A percentile compares a stretch with the other conserved stretches of the same genome.
Conservation (phyloP, 1,139 yeast species). For the Hansenula sp. region DNA sequence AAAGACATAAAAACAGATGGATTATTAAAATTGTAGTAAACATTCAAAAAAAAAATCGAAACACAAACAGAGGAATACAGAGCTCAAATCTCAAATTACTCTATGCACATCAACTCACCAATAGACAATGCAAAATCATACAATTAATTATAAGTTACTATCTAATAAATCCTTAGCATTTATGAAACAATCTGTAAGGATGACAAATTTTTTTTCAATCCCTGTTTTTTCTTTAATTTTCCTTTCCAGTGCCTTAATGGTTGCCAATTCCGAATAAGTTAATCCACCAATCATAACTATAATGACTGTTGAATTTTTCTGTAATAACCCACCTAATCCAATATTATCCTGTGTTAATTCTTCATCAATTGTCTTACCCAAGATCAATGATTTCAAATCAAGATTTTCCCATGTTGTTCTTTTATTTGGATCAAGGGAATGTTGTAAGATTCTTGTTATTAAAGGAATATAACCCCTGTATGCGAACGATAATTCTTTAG, state of each 20-base stretch:
- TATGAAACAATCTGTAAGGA: conserved; percentile 56
- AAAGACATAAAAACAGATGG: no score
- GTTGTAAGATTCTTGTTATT: conserved; percentile 36
- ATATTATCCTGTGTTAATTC: conserved; percentile 24
- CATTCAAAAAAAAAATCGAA: no score
- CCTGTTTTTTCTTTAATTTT: conserved; percentile 30
- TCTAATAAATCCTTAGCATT: conserved; percentile 30
- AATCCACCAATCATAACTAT: conserved; percentile 68
- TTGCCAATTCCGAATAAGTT: conserved; percentile 73
- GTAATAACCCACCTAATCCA: conserved; percentile 21
- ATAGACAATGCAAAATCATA: background rate
- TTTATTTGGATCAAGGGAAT: conserved; percentile 23
- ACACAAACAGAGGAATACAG: no score
- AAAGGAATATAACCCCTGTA: conserved; percentile 47
- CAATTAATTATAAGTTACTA: conserved; percentile 5
- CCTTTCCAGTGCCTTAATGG: conserved; percentile 53
- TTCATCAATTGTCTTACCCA: conserved; percentile 34
- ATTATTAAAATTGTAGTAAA: no score
- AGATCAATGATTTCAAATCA: conserved; percentile 22
- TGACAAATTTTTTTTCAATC: conserved; percentile 39
- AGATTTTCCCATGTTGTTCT: conserved; percentile 19
- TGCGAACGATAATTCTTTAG: conserved; percentile 28
- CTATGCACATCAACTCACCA: no score
- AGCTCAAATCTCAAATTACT: no score
- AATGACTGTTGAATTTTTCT: conserved; percentile 37